Evolutionary conservation across 495 filamentous ascomycete species (phyloP).

Genomic region (Delitschia confertaspora): DNA sequence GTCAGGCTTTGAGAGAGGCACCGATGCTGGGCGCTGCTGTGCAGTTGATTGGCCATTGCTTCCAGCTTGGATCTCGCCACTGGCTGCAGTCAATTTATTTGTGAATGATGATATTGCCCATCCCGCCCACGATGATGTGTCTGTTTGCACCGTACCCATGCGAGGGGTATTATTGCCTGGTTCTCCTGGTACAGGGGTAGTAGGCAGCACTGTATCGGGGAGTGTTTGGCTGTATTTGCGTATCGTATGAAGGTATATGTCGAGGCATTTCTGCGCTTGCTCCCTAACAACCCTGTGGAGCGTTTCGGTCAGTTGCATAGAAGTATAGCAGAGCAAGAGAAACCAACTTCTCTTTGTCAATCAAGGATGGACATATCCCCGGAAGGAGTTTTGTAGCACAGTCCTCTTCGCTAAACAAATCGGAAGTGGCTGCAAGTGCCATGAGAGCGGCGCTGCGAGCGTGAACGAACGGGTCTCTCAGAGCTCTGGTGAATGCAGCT

Average conservation of each 20-base stretch:
- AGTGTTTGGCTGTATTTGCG: conserved; percentile 66
- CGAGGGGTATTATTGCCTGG: conserved; percentile 43
- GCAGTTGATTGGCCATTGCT: conserved; percentile 30
- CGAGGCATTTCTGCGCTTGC: conserved; percentile 83
- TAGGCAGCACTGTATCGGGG: conserved; percentile 66
- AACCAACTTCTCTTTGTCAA: conserved; percentile 78
- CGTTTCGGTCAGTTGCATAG: not conserved
- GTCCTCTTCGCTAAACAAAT: conserved; percentile 83
- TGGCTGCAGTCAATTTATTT: conserved; percentile 75
- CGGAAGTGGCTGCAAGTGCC: conserved; percentile 73
- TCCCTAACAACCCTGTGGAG: conserved; percentile 60
- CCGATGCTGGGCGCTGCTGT: conserved; percentile 26
- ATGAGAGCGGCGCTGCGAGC: conserved; percentile 81
- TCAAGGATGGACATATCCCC: conserved; percentile 64
- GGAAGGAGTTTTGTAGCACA: conserved; percentile 78
- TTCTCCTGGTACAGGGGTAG: conserved; percentile 34
- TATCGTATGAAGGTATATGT: conserved; percentile 77
- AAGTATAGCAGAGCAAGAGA: not conserved
- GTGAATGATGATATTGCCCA: conserved; percentile 99
- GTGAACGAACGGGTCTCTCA: conserved; percentile 89
- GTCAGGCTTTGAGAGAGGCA: conserved; percentile 25
- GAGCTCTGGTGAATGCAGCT: conserved; percentile 79
- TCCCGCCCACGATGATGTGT: conserved; percentile 78
- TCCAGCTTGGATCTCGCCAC: conserved; percentile 67
- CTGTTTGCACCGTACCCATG: conserved; percentile 66